Evolutionary conservation across 345 rosid species (phyloP), one percentile per base, ranked within the genome.

Genomic region (Passiflora organensis): DNA sequence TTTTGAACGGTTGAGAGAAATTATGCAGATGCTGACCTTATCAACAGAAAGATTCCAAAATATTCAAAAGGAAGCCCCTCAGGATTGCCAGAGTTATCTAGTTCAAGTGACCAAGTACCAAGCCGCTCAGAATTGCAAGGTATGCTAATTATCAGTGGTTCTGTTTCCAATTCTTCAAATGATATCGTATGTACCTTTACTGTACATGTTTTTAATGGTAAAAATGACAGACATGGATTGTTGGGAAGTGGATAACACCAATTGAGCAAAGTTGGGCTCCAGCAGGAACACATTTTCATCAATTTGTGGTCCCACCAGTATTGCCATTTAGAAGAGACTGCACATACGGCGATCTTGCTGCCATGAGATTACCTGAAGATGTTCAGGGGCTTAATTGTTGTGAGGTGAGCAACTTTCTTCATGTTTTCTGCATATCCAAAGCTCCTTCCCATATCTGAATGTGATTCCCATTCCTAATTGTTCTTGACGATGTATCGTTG

Each of bases 51-150:
- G 99, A 60, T 94, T 87, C 57, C 91, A 85, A 58, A 87, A 82
- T 42, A 85, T 94, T 55, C 94, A 85, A 53, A 81, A 74, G 58
- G 99, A 94, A 60, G 97, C 97, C 28, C 84, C 95, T 1, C 64
- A 34, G 41, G 97, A 89, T 42, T 82, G 69, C 54, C 99, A 94
- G 59, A 69, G 64, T 60, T 83, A 82, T 43, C 84, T 94, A 13
- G 93, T 89, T n/a, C 96, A 85, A 70, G 99, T 94, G 38, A 89
- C 91, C 15, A 94, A 87, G 69, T 89, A 94, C 72, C 88, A 83
- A 6, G 93, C 90, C 48, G 99, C 97, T 4, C 84, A 69, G 60
- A 73, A 73, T 65, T 94, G 97, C 76, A 85, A 89, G 91, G 99
- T 85, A n/a, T n/a, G n/a, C n/a, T n/a, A n/a, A n/a, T n/a, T n/a